Conservation (phyloP, 1,139 yeast species). For the Magnusiomyces ingens region DNA sequence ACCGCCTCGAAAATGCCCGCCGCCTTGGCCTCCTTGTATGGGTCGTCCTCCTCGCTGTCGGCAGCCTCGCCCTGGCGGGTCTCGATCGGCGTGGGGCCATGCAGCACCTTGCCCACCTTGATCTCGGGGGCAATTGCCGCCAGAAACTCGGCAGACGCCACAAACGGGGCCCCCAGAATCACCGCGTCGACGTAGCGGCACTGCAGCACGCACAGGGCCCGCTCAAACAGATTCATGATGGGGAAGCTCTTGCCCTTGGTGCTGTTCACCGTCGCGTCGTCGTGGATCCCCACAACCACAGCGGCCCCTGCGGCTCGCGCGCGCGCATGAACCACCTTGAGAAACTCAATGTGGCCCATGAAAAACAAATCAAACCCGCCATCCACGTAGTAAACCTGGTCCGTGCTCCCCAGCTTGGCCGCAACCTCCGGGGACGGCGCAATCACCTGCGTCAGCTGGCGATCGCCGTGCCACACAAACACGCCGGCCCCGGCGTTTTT, state of each 20-base stretch:
- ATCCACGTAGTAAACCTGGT: constrained; percentile 51
- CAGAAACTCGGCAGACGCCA: constrained; percentile 41
- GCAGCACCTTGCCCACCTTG: constrained; percentile 45
- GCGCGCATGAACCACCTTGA: constrained; percentile 40
- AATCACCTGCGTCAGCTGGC: constrained; percentile 24
- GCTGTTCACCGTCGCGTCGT: constrained; percentile 51
- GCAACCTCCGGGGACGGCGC: constrained; percentile 27
- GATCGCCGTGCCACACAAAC: constrained; percentile 30
- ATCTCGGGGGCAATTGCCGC: constrained; percentile 26
- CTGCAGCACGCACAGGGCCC: constrained; percentile 81
- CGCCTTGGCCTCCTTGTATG: constrained; percentile 34
- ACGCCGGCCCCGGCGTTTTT: constrained; percentile 56
- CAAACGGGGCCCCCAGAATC: constrained; percentile 60
- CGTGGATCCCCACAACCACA: constrained; percentile 64
- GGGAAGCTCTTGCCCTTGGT: constrained; percentile 60
- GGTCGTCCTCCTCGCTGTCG: constrained; percentile 27
- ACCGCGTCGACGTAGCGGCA: constrained; percentile 79
- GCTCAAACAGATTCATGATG: constrained; percentile 79
- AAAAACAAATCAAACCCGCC: constrained; percentile 92
- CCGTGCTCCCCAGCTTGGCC: constrained; percentile 12
- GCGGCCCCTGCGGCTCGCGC: constrained; percentile 29
- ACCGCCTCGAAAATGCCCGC: constrained; percentile 40
- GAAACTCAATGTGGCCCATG: constrained; percentile 81
- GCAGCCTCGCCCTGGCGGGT: constrained; percentile 22
- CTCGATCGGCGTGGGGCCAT: constrained; percentile 51